Base-by-base conservation (phyloP, 371 early-diverging fungal species). In the Mortierella sp. region DNA sequence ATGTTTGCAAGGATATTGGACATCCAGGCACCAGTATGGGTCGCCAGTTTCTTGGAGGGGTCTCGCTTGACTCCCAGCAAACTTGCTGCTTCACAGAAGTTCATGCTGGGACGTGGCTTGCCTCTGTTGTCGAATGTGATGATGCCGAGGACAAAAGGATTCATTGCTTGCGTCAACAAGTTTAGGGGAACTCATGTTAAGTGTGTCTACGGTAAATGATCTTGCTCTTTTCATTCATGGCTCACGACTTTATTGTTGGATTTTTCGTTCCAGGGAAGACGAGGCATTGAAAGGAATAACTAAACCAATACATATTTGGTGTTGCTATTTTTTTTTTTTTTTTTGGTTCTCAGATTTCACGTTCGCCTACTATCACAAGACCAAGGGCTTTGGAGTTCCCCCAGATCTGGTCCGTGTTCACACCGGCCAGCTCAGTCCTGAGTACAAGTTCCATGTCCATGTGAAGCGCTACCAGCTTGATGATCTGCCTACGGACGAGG, bases 71-170 rank as follows among this genome's bases (percentile, higher is more conserved):
- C 88, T 0, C 81, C 83, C 4, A 66, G 79, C 44, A 93, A 93
- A 64, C 75, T 89, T 8, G 61, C 61, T 23, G 88, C 87, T 49
- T 78, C 85, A 42, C 88, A 89, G 79, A 81, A 78, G 44, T 95
- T 89, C 79, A 82, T 87, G 19, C 65, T 75, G 43, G 72, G 83
- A 47, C 83, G 85, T 17, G 85, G 85, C 9, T 80, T 90, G 43
- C 85, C 86, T 11, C 64, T 88, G 6, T 79, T 93, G 66, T 79
- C 86, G 24, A 82, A 95, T 72, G 87, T 95, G 0, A 69, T 95
- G 50, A 80, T 88, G 69, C 96, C 96, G 24, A 80, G 96, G 46
- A 91, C 89, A 21, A 94, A 92, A 61, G 96, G 96, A 6, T 93
- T 95, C 72, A 79, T 86, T 21, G 84, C 89, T 2, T 88, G 89